Base-by-base conservation (phyloP, 2,329 filamentous ascomycete genomes). In the Albifimbria verrucaria region DNA sequence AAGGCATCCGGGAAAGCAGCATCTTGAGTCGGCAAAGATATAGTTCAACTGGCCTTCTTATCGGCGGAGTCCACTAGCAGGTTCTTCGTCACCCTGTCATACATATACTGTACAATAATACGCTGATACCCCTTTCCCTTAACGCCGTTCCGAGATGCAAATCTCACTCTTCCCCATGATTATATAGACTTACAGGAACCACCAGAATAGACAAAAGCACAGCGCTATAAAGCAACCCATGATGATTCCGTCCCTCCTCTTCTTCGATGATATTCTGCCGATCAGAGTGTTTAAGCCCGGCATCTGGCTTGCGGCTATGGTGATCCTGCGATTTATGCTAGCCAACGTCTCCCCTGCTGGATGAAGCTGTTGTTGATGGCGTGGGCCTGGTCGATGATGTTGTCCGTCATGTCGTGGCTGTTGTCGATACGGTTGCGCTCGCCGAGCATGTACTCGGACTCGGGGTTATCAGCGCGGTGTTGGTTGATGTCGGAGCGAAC, bases 201-300 rank as follows among this genome's bases (percentile, higher is more conserved):
- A 95, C 64, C 93, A 83, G 64, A 97, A 82, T 74, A 95, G 74
- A 63, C 97, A 72, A 67, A 95, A 95, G 74, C 94, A 97, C 62
- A 96, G 82, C 0, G 92, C 92, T 65, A 99, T 92, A 65, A 99
- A 96, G 46, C 79, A 77, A 18, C 91, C 94, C 76, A 99, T 82
- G 59, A 99, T 96, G 60, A 99, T 87, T 25, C 92, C 92, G 72
- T 99, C 94, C 63, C 94, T 86, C 69, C 93, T 85, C 81, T 96
- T 96, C 78, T 96, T 95, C 53, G 90, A 87, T 50, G 92, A 93
- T 72, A 99, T 99, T 73, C 90, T 88, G 49, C 86, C 85, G 63
- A 99, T 97, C 66, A 99, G 76, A 49, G 86, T 86, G 72, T 97
- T 99, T 63, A 99, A 86, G 1, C 94, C 94, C 0, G 94, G 94